These are phyloP conservation scores for Leccinum subrobustum DNA, from an alignment of 1,284 basidiomycete species.

Conservation along the genomic window DNA sequence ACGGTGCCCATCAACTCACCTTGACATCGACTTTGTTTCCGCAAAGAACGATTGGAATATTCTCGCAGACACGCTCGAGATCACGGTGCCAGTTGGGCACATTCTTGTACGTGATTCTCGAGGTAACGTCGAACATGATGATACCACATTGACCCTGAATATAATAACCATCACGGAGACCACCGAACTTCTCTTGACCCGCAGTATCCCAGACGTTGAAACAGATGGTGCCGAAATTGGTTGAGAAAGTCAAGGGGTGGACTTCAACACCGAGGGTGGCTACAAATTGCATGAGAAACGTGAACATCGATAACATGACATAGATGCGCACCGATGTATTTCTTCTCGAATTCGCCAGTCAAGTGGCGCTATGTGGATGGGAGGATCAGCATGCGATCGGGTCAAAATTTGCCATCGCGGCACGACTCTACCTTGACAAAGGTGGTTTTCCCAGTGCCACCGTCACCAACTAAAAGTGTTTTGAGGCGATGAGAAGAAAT, in stretches of 20 bases:
- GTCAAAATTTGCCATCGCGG: slow-evolving; percentile 20
- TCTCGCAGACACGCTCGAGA: slow-evolving; percentile 99
- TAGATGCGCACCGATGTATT: slow-evolving; percentile 86
- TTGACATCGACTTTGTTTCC: slow-evolving; percentile 99
- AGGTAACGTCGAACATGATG: slow-evolving; percentile 99
- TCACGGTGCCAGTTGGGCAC: slow-evolving; percentile 99
- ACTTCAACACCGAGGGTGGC: slow-evolving; percentile 99
- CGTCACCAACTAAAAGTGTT: slow-evolving; percentile 79
- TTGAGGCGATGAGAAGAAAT: slow-evolving; percentile 19
- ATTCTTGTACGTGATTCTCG: slow-evolving; percentile 99
- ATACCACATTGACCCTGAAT: slow-evolving; percentile 99
- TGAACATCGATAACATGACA: slow-evolving; percentile 10
- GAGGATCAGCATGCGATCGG: slow-evolving; percentile 61
- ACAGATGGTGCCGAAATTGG: slow-evolving; percentile 98
- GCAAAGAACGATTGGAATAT: slow-evolving; percentile 98
- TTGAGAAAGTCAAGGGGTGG: slow-evolving; percentile 94
- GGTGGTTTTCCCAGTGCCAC: slow-evolving; percentile 97
- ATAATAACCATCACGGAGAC: slow-evolving; percentile 97
- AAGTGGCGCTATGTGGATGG: slow-evolving; percentile 78
- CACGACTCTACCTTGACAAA: slow-evolving; percentile 82
- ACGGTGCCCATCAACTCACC: slow-evolving; percentile 48
- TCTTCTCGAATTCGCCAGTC: slow-evolving; percentile 99
- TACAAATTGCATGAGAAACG: slow-evolving; percentile 36
- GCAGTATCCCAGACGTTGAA: slow-evolving; percentile 99
- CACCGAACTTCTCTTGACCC: slow-evolving; percentile 99